Conservation (phyloP, 2,329 filamentous ascomycete genomes). For the Colletotrichum karsti region DNA sequence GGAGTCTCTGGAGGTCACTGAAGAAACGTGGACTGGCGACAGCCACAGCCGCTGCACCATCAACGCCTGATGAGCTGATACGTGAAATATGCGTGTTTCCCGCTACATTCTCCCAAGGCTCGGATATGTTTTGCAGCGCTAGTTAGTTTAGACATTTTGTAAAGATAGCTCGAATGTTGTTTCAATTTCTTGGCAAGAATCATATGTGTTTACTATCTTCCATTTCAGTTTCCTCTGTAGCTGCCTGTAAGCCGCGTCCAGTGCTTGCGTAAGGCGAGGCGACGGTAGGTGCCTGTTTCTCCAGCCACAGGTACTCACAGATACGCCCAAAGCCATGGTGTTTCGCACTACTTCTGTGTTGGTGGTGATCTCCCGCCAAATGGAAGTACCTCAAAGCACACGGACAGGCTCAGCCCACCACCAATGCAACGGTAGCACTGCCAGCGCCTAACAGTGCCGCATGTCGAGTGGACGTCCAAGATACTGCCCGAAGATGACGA, state of each 20-base stretch:
- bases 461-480: constrained; percentile 14
- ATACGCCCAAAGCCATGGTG: background rate
- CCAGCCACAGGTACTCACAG: constrained; percentile 6
- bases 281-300: no score
- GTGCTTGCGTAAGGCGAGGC: constrained; percentile 1
- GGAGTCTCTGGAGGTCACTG: background rate
- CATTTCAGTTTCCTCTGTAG: background rate
- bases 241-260: background rate
- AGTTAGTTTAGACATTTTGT: no score
- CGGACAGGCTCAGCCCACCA: constrained; percentile 10
- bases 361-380: background rate
- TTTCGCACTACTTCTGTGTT: background rate
- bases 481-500: constrained; percentile 26
- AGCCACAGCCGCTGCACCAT: constrained; percentile 16
- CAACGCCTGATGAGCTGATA: background rate
- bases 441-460: constrained; percentile 18
- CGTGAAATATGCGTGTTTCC: constrained; percentile 8
- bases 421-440: constrained; percentile 10
- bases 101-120: constrained; percentile 9
- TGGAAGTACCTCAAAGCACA: constrained; percentile 14
- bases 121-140: background rate
- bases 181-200: background rate
- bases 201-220: no score
- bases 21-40: constrained; percentile 15
- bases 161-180: no score